phyloP scores from a whole-genome alignment of 78 protist genomes.

The Dictyostelium brefeldianum region DNA sequence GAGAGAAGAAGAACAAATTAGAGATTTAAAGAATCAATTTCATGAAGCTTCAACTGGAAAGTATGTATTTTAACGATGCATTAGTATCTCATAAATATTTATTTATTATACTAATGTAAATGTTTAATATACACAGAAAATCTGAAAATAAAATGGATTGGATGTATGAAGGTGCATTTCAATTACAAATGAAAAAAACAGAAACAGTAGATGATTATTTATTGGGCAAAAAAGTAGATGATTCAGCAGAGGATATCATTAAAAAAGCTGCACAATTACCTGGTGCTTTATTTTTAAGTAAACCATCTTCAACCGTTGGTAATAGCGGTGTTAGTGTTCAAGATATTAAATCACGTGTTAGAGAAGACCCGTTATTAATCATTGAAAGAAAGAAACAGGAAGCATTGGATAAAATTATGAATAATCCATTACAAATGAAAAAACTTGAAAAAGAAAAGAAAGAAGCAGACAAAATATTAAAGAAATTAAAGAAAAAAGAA shows the following conservation, averaged over 20 bases:
- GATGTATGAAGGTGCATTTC: conserved; percentile 86
- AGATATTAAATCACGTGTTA: conserved; percentile 31
- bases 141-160: conserved; percentile 72
- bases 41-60: conserved; percentile 6
- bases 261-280: conserved; percentile 20
- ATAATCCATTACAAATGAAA: conserved; percentile 69
- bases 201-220: conserved; percentile 67
- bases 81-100: too few relatives aligned
- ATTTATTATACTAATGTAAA: background rate
- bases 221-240: conserved; percentile 68
- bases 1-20: conserved; percentile 68
- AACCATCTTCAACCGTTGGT: background rate
- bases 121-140: too few relatives aligned
- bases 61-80: background rate
- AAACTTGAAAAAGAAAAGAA: conserved; percentile 41
- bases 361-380: conserved; percentile 77
- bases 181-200: background rate
- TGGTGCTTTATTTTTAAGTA: conserved; percentile 42
- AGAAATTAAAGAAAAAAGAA: conserved; percentile 79
- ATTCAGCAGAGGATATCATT: conserved; percentile 24
- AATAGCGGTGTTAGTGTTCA: background rate
- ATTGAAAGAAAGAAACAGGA: conserved; percentile 66
- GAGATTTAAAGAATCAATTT: conserved; percentile 28
- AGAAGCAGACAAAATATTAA: conserved; percentile 49
- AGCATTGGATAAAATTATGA: conserved; percentile 7